Evolutionary conservation across 345 rosid species (phyloP), one percentile per base, ranked within the genome.

Genomic region (Eucalyptus marginata): DNA sequence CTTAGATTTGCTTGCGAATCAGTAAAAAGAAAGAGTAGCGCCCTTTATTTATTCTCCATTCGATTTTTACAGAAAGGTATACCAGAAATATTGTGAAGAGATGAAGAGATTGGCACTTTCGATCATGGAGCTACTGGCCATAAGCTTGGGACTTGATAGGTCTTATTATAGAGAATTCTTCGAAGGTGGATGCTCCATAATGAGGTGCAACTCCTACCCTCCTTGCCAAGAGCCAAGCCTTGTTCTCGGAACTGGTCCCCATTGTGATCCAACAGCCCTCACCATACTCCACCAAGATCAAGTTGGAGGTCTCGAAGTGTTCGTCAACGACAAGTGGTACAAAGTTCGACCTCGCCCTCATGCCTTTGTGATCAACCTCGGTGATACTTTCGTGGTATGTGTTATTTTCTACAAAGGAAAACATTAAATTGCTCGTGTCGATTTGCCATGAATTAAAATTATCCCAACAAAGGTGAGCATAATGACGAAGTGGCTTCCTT

Each of bases 201-300:
- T 94, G 87, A 92, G 96, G 90, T 93, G 94, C 81, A 93, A 95
- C 88, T 89, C 86, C 40, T 94, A 95, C 86, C 97, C 95, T 2
- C 89, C 92, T 33, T 95, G 95, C 87, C 86, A 90, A 85, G 90
- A 93, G 83, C 91, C 95, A 9, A 90, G 86, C 11, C 92, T 92
- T 44, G 66, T 93, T 8, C 92, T 95, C 49, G 95, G 97, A 33
- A 94, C 95, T 3, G 97, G 95, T 18, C 94, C 95, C 18, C 95
- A 93, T 86, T 87, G 89, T 46, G 94, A 93, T 80, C 93, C 94
- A 5, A 93, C 90, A 13, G 56, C 97, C 13, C 86, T 94, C 84
- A 95, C 95, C 62, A 87, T 95, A 44, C 93, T 94, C 64, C 94
- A 93, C 36, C 95, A 93, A 90, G 97, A 94, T 86, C 90, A 93